phyloP scores from a whole-genome alignment of 2,329 filamentous ascomycete species.

The Neospermospora avenae region DNA sequence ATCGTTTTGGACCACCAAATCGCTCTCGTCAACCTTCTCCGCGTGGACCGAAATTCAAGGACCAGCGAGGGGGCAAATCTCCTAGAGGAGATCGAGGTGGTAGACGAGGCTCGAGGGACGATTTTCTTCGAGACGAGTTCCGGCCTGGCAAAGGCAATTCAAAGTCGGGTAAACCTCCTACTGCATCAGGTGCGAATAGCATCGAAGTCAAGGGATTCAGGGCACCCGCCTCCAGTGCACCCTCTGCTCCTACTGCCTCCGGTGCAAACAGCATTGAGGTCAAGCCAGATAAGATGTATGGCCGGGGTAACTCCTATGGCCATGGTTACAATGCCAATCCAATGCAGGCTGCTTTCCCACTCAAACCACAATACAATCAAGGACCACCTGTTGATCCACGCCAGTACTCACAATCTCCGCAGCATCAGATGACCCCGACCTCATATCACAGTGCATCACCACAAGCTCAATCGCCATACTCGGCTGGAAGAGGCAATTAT shows the following conservation, averaged over 20 bases:
- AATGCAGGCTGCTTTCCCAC: constrained; percentile 37
- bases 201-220: constrained; percentile 32
- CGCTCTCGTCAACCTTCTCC: constrained; percentile 32
- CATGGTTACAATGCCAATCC: constrained; percentile 37
- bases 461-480: constrained; percentile 59
- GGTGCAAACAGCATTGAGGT: constrained; percentile 38
- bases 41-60: constrained; percentile 19
- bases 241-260: constrained; percentile 30
- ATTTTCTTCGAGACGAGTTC: constrained; percentile 32
- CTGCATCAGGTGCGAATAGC: constrained; percentile 35
- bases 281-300: constrained; percentile 36
- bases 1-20: constrained; percentile 30
- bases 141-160: constrained; percentile 21
- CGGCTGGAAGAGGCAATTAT: constrained; percentile 51
- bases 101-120: constrained; percentile 15
- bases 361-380: constrained; percentile 38
- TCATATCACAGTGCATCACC: constrained; percentile 56
- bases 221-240: constrained; percentile 9
- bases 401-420: constrained; percentile 56
- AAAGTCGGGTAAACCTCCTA: constrained; percentile 19
- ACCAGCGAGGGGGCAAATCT: constrained; percentile 14
- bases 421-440: constrained; percentile 51
- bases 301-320: constrained; percentile 35
- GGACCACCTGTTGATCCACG: constrained; percentile 35
- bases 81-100: constrained; percentile 22